Evolutionary conservation across 2,329 filamentous ascomycete species (phyloP), one percentile per base, ranked within the genome.

Genomic region (Microdochium bolleyi): DNA sequence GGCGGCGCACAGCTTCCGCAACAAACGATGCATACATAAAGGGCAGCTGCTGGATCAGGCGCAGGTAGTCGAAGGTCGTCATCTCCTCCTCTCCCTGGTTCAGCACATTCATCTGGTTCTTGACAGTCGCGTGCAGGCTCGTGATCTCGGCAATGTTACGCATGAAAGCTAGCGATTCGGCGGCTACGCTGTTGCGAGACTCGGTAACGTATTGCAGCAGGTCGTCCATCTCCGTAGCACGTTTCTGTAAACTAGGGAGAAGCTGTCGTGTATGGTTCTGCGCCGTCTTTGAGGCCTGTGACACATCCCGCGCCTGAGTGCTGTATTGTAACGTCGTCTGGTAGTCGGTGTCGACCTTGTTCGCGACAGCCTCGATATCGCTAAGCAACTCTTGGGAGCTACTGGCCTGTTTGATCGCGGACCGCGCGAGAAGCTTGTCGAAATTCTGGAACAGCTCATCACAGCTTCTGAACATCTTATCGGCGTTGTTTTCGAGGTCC

Each of bases 21-120:
- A 95, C 74, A 54, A 96, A 88, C 2, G 91, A 92, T 0, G 92
- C 92, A 66, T 97, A 99, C 61, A 95, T 84, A 53, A 87, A 86
- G 0, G 94, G 94, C 27, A 97, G 79, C 57, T 92, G 84, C 46
- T 92, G 85, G 34, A 96, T 85, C 22, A 89, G 76, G 19, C 85
- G 84, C 22, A 99, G 76, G 41, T 89, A 81, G 57, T 95, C 87
- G 64, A 96, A 92, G 0, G 88, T 86, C 30, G 89, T 83, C 63
- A 88, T 78, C 48, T 89, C 88, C 55, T 94, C 88, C 54, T 88
- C 82, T 8, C 87, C 83, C 49, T 89, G 76, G 57, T 86, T 85
- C 48, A 96, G 71, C 2, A 80, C 77, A 52, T 82, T 83, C 55
- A 96, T 84, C 57, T 88, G 87, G 8, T 76, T 73, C 63, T 90